These are phyloP conservation scores for Paramecium octaurelia DNA, from an alignment of 73 alveolate species.

Conservation along the genomic window DNA sequence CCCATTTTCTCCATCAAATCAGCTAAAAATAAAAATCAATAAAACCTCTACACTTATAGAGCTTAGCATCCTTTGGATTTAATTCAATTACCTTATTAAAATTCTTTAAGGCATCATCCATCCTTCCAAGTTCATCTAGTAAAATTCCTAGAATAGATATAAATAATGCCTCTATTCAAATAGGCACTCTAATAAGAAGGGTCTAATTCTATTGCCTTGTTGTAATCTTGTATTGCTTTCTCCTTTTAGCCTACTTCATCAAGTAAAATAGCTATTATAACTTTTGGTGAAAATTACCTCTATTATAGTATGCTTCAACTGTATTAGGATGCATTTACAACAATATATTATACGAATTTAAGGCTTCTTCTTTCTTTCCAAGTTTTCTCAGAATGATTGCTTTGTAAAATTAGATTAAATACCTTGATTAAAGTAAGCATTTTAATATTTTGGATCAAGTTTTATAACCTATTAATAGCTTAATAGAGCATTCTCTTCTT, in stretches of 20 bases:
- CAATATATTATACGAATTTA: neutral
- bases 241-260: neutral
- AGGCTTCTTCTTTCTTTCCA: neutral
- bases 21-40: neutral
- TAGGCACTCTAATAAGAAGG: neutral
- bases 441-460: neutral
- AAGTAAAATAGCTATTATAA: neutral
- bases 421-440: neutral
- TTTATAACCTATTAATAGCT: neutral
- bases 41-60: neutral
- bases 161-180: neutral
- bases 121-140: neutral
- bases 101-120: neutral
- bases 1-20: neutral
- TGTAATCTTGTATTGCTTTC: neutral
- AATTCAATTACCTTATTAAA: neutral
- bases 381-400: neutral
- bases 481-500: neutral
- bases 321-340: neutral
- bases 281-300: neutral
- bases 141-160: neutral
- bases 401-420: neutral
- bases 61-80: neutral
- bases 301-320: neutral
- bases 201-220: neutral